These are phyloP conservation scores for Hyaloperonospora brassicae DNA, from an alignment of 352 stramenopile genomes.

Conservation along the genomic window DNA sequence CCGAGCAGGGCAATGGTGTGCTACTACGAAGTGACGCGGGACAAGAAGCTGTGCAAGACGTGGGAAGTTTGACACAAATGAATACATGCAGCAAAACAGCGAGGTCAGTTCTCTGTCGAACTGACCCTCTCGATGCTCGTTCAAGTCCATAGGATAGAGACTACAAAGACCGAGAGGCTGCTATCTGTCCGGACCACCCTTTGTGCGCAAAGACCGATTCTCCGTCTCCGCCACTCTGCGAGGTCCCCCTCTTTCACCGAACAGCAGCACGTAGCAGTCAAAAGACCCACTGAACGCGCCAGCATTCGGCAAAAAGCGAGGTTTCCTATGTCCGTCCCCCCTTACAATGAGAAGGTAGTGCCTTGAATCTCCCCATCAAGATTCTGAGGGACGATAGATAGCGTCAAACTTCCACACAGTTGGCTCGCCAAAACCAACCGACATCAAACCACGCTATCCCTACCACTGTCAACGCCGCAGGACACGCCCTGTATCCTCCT, in stretches of 20 bases:
- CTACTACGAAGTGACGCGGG: conserved; percentile 12
- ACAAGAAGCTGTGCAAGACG: conserved; percentile 14
- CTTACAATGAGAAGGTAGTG: conserved; percentile 82
- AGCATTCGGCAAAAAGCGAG: conserved; percentile 4
- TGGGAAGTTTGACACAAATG: conserved; percentile 22
- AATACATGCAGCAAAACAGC: conserved; percentile 14
- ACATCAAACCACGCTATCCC: conserved; percentile 18
- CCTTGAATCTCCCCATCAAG: conserved; percentile 71
- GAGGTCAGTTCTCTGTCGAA: conserved; percentile 13
- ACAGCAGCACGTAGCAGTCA: conserved; percentile 8
- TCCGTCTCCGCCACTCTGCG: conserved; percentile 53
- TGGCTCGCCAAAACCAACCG: conserved; percentile 68
- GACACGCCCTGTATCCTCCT: conserved; percentile 3
- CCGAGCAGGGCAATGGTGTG: no score
- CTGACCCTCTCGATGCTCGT: conserved; percentile 11
- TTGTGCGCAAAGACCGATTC: conserved; percentile 54
- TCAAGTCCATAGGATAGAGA: background rate
- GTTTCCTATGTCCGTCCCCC: conserved; percentile 43
- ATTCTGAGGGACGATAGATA: conserved; percentile 58
- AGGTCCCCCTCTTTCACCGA: conserved; percentile 18
- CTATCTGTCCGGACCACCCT: conserved; percentile 56
- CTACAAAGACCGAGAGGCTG: conserved; percentile 11
- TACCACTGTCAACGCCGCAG: no score
- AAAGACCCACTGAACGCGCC: conserved; percentile 1
- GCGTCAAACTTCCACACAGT: conserved; percentile 24